Base-by-base conservation (phyloP, 257 asterid species). In the Plantago ovata region DNA sequence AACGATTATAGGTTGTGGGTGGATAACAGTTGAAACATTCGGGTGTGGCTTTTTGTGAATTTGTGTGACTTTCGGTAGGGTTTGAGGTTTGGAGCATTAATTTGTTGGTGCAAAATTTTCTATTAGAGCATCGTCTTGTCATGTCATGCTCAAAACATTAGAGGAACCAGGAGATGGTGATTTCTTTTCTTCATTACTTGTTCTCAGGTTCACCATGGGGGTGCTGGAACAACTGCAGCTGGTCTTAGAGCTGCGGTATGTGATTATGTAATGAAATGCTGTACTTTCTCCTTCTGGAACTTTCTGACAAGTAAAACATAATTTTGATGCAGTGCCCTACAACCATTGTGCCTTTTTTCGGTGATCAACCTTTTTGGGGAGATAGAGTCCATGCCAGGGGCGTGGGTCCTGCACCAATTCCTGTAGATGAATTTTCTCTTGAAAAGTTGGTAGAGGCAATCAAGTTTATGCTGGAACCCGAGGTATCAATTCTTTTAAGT, bases 361-460 rank as follows among this genome's bases (percentile, higher is more conserved):
- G 96, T 6, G 98, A 90, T 73, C 95, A 90, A 72, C 98, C 94
- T 20, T 90, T 90, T 67, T 90, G 98, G 98, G 98, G 98, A 59
- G 96, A 83, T 42, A 82, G 96, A 73, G 96, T 90, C 53, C 91
- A 90, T 53, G 84, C 79, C 39, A 74, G 95, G 76, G 95, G 91
- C 20, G 89, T 87, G 19, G 96, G 96, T 56, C 98, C 96, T 63
- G 65, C 82, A 20, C 94, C 98, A 11, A 90, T 90, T 69, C 95
- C 89, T n/a, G 79, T 87, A 8, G 95, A 87, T 7, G 89, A 87
- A 70, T 87, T 91, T 75, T 77, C 94, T 19, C 94, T 84, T 47
- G 69, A 68, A 14, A 81, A 78, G 83, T 74, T 87, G 78, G 84
- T 83, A 28, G 61, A 78, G 33, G 94, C 98, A 52, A 91, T 87